These are phyloP conservation scores for Gossypium davidsonii DNA, from an alignment of 441 rosid species.

Conservation along the genomic window DNA sequence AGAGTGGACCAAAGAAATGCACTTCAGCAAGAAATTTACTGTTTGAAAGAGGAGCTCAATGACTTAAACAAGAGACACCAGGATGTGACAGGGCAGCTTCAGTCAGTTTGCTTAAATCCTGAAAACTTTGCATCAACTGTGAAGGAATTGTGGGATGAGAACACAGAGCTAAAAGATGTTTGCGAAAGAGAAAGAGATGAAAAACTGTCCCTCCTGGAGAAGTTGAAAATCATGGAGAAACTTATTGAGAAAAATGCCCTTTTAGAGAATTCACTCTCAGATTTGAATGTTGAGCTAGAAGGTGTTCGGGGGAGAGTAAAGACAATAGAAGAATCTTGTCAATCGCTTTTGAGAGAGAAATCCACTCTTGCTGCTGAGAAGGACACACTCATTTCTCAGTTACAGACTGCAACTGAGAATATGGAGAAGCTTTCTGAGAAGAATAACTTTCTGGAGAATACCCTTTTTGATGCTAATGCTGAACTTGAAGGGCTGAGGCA, in stretches of 20 bases:
- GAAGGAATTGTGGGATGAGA: conserved; percentile 60
- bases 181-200: conserved; percentile 47
- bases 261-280: conserved; percentile 78
- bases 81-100: conserved; percentile 60
- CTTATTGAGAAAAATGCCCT: conserved; percentile 62
- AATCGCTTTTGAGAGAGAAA: conserved; percentile 53
- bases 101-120: conserved; percentile 54
- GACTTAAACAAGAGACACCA: conserved; percentile 57
- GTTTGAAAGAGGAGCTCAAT: conserved; percentile 85
- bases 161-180: conserved; percentile 43
- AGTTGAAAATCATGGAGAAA: conserved; percentile 66
- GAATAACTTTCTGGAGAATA: conserved; percentile 57
- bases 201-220: conserved; percentile 49
- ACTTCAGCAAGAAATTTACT: conserved; percentile 91
- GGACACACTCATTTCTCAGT: conserved; percentile 44
- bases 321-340: conserved; percentile 54
- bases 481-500: conserved; percentile 59
- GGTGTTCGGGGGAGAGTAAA: conserved; percentile 57
- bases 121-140: conserved; percentile 57
- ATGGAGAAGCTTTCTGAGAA: conserved; percentile 58
- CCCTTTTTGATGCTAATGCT: conserved; percentile 59
- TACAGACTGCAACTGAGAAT: conserved; percentile 47
- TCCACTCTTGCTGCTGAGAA: conserved; percentile 58
- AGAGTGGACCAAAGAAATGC: conserved; percentile 83
- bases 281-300: conserved; percentile 74